Conservation (phyloP, 2,329 filamentous ascomycete genomes). For the Trichoderma asperellum region DNA sequence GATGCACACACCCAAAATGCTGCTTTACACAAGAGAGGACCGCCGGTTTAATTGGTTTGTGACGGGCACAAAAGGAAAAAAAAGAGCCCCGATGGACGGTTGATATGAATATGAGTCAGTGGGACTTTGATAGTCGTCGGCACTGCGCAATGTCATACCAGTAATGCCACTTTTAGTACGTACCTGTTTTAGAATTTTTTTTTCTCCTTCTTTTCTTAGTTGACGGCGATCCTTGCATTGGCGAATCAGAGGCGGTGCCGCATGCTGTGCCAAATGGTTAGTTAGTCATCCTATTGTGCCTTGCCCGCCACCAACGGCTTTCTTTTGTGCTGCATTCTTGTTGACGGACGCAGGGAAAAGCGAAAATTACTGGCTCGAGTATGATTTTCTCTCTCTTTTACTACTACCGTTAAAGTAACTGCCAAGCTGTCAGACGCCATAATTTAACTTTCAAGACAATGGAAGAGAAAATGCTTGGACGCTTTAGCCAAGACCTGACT, state of each 20-base stretch:
- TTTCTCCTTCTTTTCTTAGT: not conserved
- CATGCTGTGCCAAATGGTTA: not conserved
- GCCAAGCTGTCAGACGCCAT: not conserved
- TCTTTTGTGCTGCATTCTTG: not conserved
- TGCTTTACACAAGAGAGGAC: too few relatives aligned
- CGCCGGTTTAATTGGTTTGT: not conserved
- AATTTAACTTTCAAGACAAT: too few relatives aligned
- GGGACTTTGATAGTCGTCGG: not conserved
- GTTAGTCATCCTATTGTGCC: constrained; percentile 2
- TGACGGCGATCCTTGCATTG: constrained; percentile 23
- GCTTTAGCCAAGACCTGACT: not conserved
- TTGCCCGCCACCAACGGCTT: not conserved
- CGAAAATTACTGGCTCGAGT: not conserved
- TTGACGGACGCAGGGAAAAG: not conserved
- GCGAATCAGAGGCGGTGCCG: constrained; percentile 19
- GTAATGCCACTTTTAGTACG: not conserved
- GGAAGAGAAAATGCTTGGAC: not conserved
- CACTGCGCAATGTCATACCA: not conserved
- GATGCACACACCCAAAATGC: not conserved
- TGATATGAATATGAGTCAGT: constrained; percentile 17
- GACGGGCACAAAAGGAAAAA: not conserved
- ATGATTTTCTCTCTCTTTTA: not conserved
- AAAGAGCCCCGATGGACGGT: not conserved
- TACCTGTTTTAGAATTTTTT: constrained; percentile 6
- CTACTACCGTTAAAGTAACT: too few relatives aligned